Evolutionary conservation across 2,329 filamentous ascomycete species (phyloP).

Genomic region (Thelonectria olida): DNA sequence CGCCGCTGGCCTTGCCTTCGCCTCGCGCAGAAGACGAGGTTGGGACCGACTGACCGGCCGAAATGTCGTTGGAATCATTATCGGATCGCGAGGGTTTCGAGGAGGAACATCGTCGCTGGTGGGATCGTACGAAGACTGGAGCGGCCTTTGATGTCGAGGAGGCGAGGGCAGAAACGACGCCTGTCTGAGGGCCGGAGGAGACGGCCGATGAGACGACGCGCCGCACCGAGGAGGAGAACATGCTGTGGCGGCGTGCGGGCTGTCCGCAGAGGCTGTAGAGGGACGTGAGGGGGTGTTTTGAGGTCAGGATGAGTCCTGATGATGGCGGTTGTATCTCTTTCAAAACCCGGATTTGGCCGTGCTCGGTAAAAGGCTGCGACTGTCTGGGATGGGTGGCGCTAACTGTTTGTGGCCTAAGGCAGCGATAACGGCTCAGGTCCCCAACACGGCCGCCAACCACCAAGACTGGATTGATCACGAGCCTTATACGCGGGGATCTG

Average conservation of each 20-base stretch:
- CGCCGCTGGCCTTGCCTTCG: constrained; percentile 55
- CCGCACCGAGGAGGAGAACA: constrained; percentile 66
- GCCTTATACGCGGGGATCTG: constrained; percentile 29
- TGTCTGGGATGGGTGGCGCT: constrained; percentile 35
- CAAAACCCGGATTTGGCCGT: constrained; percentile 50
- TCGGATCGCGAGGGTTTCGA: constrained; percentile 71
- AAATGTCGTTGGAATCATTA: constrained; percentile 61
- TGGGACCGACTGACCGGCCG: constrained; percentile 60
- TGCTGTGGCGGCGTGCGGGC: constrained; percentile 46
- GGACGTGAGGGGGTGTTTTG: constrained; percentile 31
- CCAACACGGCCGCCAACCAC: constrained; percentile 16
- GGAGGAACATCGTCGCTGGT: constrained; percentile 67
- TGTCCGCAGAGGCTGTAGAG: constrained; percentile 26
- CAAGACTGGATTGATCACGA: constrained; percentile 31
- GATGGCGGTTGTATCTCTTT: constrained; percentile 44
- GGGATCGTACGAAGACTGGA: constrained; percentile 50
- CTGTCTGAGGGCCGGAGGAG: constrained; percentile 55
- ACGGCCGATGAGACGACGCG: constrained; percentile 60
- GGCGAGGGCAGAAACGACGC: constrained; percentile 53
- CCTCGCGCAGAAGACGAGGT: constrained; percentile 53
- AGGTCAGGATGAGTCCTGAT: constrained; percentile 44
- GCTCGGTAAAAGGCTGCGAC: constrained; percentile 47
- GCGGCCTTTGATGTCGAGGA: constrained; percentile 51
- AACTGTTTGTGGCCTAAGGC: constrained; percentile 49
- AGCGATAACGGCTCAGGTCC: constrained; percentile 46